Conservation (phyloP, 2,329 filamentous ascomycete genomes). For the Cladophialophora psammophila region DNA sequence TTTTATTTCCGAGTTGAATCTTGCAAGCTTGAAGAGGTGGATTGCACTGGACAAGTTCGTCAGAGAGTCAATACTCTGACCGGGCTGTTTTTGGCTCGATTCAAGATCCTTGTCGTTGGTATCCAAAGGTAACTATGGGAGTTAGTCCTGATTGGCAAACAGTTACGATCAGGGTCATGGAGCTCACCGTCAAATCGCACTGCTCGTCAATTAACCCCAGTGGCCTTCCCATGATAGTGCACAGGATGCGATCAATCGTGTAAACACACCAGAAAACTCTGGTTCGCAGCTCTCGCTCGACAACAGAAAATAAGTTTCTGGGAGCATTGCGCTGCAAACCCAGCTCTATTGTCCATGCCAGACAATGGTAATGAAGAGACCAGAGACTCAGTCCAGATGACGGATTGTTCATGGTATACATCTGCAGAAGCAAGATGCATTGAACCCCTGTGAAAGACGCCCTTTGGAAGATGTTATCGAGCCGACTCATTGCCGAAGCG, state of each 20-base stretch:
- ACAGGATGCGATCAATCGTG: slow-evolving; percentile 12
- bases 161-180: neutral
- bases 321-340: slow-evolving; percentile 12
- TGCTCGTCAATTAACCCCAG: slow-evolving; percentile 11
- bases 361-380: slow-evolving; percentile 17
- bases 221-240: slow-evolving; percentile 16
- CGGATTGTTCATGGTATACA: slow-evolving; percentile 12
- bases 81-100: neutral
- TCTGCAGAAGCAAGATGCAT: slow-evolving; percentile 17
- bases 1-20: slow-evolving; percentile 12
- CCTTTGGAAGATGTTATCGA: slow-evolving; percentile 4
- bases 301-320: neutral
- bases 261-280: slow-evolving; percentile 14
- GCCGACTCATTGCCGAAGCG: slow-evolving; percentile 10
- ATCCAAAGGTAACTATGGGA: slow-evolving; percentile 9
- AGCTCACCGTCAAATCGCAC: slow-evolving; percentile 11
- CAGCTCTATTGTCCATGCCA: slow-evolving; percentile 10
- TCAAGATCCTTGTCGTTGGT: slow-evolving; percentile 6
- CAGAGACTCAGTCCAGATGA: slow-evolving; percentile 12
- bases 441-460: slow-evolving; percentile 7
- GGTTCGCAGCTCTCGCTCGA: slow-evolving; percentile 15
- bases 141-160: neutral
- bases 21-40: slow-evolving; percentile 13
- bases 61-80: neutral
- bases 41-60: slow-evolving; percentile 8